Evolutionary conservation across 2,329 filamentous ascomycete species (phyloP), one percentile per base, ranked within the genome.

Genomic region (Aspergillus neoniger): DNA sequence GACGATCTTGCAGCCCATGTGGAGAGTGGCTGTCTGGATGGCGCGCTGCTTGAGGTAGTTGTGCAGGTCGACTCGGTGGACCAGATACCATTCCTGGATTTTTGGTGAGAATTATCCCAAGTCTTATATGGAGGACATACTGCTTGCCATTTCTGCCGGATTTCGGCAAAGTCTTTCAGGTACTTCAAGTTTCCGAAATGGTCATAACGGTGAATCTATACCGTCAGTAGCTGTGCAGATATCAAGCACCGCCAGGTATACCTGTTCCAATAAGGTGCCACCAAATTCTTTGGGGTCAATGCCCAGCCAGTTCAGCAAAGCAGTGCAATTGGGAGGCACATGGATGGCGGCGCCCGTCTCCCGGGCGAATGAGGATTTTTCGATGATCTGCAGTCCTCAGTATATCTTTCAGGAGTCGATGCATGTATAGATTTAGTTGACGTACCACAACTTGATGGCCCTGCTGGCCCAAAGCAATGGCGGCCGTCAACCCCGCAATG

Each of bases 21-120:
- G 61, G 5, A 73, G 56, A 7, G 57, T 64, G 0, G 68, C 67
- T 0, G 64, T 68, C 32, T 69, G 54, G 5, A 64, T n/a, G 0
- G 76, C 76, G 21, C 74, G 66, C 19, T 69, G 28, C 52, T 75
- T 74, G 3, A 79, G 64, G 19, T 72, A 65, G 25, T 72, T 73
- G 60, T 80, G 78, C 47, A 81, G 65, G 60, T 80, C 78, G 23
- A 79, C 74, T n/a, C 78, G 72, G 60, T 80, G 78, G 10, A 74
- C 71, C 2, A 76, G 68, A 39, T 71, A 74, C 62, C 67, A 72
- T 58, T 69, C 70, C 70, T 72, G 15, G 5, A 1, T 12, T 15
- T 3, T n/a, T 21, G 17, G 5, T 7, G 8, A 48, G 4, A 15
- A 55, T 14, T 12, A 4, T 36, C 32, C 10, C 36, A 0, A 3